These are phyloP conservation scores for Fusarium transvaalense DNA, from an alignment of 2,329 filamentous ascomycete genomes.

Conservation along the genomic window DNA sequence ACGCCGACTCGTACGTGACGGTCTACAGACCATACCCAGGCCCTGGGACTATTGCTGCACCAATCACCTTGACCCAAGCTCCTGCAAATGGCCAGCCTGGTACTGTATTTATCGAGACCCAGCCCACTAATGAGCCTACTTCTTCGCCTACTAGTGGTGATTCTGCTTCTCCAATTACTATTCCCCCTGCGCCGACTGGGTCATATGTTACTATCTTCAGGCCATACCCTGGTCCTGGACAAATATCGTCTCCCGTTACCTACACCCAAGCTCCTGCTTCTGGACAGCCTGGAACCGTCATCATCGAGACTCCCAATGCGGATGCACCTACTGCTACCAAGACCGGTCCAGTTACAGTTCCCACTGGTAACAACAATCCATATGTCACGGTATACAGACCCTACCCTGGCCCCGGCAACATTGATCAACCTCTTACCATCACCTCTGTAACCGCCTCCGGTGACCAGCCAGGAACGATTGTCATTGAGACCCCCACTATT, in stretches of 20 bases:
- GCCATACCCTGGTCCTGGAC: slow-evolving; percentile 30
- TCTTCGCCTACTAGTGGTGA: not conserved
- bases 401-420: slow-evolving; percentile 35
- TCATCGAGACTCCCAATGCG: slow-evolving; percentile 34
- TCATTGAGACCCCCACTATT: slow-evolving; percentile 34
- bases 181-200: slow-evolving; percentile 29
- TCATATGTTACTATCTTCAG: slow-evolving; percentile 33
- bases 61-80: slow-evolving; percentile 34
- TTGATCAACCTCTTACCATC: slow-evolving; percentile 33
- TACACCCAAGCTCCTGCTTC: slow-evolving; percentile 29
- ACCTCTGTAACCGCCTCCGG: slow-evolving; percentile 24
- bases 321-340: slow-evolving; percentile 28
- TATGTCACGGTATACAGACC: slow-evolving; percentile 36
- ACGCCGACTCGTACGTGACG: slow-evolving; percentile 30
- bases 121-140: slow-evolving; percentile 9
- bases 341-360: slow-evolving; percentile 24
- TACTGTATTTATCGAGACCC: slow-evolving; percentile 37
- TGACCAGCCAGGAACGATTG: slow-evolving; percentile 31
- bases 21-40: slow-evolving; percentile 37
- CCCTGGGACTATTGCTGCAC: slow-evolving; percentile 31
- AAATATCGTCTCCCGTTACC: slow-evolving; percentile 28
- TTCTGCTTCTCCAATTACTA: slow-evolving; percentile 14
- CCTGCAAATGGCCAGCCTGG: slow-evolving; percentile 36
- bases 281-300: slow-evolving; percentile 30
- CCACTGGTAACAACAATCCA: slow-evolving; percentile 19